A percentile compares a stretch with the other conserved stretches of the same genome.
phyloP scores from a whole-genome alignment of 441 rosid species.

The Capsella rubella region DNA sequence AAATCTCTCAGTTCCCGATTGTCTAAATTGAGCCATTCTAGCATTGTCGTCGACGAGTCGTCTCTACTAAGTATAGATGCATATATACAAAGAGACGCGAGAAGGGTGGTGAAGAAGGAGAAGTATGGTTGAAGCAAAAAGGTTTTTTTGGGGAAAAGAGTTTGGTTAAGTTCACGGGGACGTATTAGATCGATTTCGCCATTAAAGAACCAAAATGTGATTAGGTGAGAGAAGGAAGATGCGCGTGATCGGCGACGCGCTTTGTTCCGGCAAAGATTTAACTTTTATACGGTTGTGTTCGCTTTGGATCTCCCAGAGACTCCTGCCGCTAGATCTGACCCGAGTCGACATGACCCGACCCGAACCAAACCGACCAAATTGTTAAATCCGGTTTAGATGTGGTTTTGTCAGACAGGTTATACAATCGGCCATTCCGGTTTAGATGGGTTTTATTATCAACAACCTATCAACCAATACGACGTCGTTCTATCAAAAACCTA shows the following conservation, averaged over 20 bases:
- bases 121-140: conserved; percentile 44
- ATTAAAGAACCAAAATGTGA: conserved; percentile 14
- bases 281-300: conserved; percentile 7
- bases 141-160: not conserved
- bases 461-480: too few relatives aligned
- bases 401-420: too few relatives aligned
- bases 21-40: conserved; percentile 91
- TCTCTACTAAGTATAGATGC: conserved; percentile 5
- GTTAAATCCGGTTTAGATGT: too few relatives aligned
- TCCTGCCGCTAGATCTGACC: conserved; percentile 33
- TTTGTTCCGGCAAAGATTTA: conserved; percentile 23
- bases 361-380: too few relatives aligned
- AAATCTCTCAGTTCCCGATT: conserved; percentile 60
- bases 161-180: conserved; percentile 22
- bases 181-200: conserved; percentile 22
- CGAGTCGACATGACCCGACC: not conserved
- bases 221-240: conserved; percentile 25
- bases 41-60: conserved; percentile 45
- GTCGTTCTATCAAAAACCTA: too few relatives aligned
- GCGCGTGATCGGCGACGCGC: conserved; percentile 44
- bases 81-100: not conserved
- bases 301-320: conserved; percentile 19
- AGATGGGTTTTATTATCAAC: too few relatives aligned
- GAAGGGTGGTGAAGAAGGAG: conserved; percentile 13
- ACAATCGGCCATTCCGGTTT: too few relatives aligned